Conservation (phyloP, 495 filamentous ascomycete genomes). For the Neurospora sp. region DNA sequence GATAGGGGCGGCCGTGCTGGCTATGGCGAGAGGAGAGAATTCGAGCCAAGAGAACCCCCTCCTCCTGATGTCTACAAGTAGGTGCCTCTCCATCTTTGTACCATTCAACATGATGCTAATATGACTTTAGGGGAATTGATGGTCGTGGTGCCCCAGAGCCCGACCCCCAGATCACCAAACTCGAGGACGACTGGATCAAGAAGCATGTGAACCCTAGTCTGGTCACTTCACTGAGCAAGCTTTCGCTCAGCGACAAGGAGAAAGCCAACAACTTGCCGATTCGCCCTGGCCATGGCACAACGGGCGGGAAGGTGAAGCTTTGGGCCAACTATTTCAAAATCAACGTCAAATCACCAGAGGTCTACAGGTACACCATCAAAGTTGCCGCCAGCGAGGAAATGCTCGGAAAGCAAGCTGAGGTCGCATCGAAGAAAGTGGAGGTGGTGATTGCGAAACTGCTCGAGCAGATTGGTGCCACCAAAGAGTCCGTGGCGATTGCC, state of each 20-base stretch:
- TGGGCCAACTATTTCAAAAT: slow-evolving; percentile 59
- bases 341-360: slow-evolving; percentile 21
- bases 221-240: slow-evolving; percentile 15
- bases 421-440: slow-evolving; percentile 39
- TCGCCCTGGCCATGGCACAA: slow-evolving; percentile 51
- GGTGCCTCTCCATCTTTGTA: slow-evolving; percentile 4
- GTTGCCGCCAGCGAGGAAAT: slow-evolving; percentile 24
- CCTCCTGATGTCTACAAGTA: slow-evolving; percentile 25
- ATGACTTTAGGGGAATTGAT: background rate
- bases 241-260: slow-evolving; percentile 10
- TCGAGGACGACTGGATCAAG: slow-evolving; percentile 26
- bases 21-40: slow-evolving; percentile 8
- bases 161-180: slow-evolving; percentile 17
- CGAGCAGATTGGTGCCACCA: slow-evolving; percentile 13
- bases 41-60: slow-evolving; percentile 5
- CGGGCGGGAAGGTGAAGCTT: slow-evolving; percentile 38
- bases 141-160: slow-evolving; percentile 10
- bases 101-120: slow-evolving; percentile 3
- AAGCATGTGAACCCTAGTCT: slow-evolving; percentile 1
- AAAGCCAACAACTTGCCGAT: slow-evolving; percentile 20
- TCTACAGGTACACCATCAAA: slow-evolving; percentile 30
- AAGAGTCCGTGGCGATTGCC: slow-evolving; percentile 24
- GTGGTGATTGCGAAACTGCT: slow-evolving; percentile 33
- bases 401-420: slow-evolving; percentile 21
- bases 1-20: slow-evolving; percentile 7